Evolutionary conservation across 2,329 filamentous ascomycete species (phyloP), one percentile per base, ranked within the genome.

Genomic region (Alternaria infectoria): DNA sequence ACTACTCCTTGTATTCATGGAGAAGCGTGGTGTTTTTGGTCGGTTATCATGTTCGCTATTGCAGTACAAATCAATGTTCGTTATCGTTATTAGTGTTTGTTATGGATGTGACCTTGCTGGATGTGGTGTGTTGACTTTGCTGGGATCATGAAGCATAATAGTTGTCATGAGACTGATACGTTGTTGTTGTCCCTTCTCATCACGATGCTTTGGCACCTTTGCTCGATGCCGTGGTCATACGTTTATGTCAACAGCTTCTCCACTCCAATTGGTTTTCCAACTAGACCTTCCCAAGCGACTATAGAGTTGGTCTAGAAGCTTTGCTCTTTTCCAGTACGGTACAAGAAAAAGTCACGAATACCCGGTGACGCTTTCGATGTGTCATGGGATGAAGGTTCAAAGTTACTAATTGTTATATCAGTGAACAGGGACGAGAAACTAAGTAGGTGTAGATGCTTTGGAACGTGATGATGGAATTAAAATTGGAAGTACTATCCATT

Each of bases 11-110:
- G 49, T 52, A 12, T 25, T 8, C 17, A 36, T 12, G 49, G 30
- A 52, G 49, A 52, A 56, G 17, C 40, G 40, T 56, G 40, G 54
- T 56, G 54, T 32, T 56, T 32, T 44, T 25, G 54, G 23, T 46
- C 17, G 19, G 7, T 56, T 56, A 45, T 30, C 15, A 44, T 46
- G 25, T 56, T 45, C 40, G 54, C 54, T 23, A 56, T 23, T 12
- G 25, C 43, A 56, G 43, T 45, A 44, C 52, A 54, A 21, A 54
- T 17, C 32, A 54, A 54, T 15, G 8, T 28, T 54, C 17, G 36
- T 21, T 54, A 25, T 52, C 15, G 19, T 36, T 52, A 52, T 4
- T 36, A 11, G 8, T 7, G 7, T 25, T 21, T n/a, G 19, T 12
- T 11, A 8, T 40, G 28, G 4, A 17, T 5, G 5, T 17, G 30